Evolutionary conservation across 139 green algal genomes (phyloP), one percentile per base, ranked within the genome.

Genomic region (Volvox reticuliferus): DNA sequence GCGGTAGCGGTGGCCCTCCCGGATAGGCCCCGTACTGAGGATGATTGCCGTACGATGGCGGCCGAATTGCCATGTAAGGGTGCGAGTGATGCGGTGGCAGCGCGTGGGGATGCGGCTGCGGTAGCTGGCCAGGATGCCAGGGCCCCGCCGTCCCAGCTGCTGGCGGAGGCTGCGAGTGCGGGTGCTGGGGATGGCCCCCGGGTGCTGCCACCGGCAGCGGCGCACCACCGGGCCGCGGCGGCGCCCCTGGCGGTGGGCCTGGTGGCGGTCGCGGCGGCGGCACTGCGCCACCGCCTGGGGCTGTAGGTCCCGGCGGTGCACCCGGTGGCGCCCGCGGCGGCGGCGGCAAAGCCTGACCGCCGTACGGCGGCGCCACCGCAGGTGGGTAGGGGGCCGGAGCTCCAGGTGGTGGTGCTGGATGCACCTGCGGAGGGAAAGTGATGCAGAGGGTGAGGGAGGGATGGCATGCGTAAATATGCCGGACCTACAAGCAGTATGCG

Each of bases 201-300:
- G 26, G 79, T n/a, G 79, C 50, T 13, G 44, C 30, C 2, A 24
- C 44, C 44, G n/a, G n/a, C 22, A 26, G 35, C 35, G 77, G 33
- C 21, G 77, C 36, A 32, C 44, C 44, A 55, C 78, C 36, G 0
- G 78, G 78, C 36, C 18, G 12, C 36, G 78, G 78, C 36, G 35
- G 78, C 36, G 33, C 32, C n/a, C 76, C 78, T 37, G 79, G 28
- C 79, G 79, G 79, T 24, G 79, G 77, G 33, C 77, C 21, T 19
- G 77, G 77, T 21, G 77, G 78, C 78, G 78, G 78, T 12, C 78
- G 78, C 28, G 78, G 78, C 36, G 78, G 78, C 36, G 78, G 78
- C 78, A 84, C 78, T 24, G 76, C 30, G 33, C 76, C 76, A 36
- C 33, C 33, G 33, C 18, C 12, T 44, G 36, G 78, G 9, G 44